Conservation (phyloP, 306 rosid species). For the Vicia villosa region DNA sequence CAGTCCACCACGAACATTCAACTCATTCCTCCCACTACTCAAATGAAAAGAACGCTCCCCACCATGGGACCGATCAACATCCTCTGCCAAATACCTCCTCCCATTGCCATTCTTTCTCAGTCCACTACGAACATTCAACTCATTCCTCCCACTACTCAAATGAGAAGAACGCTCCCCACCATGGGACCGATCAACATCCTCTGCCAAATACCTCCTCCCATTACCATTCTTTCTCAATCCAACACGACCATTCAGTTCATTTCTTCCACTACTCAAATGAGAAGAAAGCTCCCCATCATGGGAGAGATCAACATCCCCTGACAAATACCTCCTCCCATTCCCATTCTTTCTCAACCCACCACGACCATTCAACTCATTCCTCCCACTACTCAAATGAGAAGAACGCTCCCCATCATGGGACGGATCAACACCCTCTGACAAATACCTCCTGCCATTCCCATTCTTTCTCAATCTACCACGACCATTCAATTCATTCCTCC, state of each 20-base stretch:
- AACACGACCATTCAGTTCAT: constrained; percentile 33
- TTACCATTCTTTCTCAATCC: constrained; percentile 36
- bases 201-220: constrained; percentile 8
- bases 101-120: constrained; percentile 38
- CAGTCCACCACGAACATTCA: constrained; percentile 29
- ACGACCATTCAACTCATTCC: constrained; percentile 31
- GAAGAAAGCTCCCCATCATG: constrained; percentile 24
- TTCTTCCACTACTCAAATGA: constrained; percentile 24
- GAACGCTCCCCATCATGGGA: constrained; percentile 30
- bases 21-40: constrained; percentile 5
- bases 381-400: constrained; percentile 17
- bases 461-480: constrained; percentile 41
- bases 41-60: constrained; percentile 34
- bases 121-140: constrained; percentile 23
- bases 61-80: constrained; percentile 20
- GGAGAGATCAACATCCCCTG: constrained; percentile 26
- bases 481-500: constrained; percentile 22
- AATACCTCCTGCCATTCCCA: constrained; percentile 40
- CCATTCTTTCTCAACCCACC: constrained; percentile 38
- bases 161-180: constrained; percentile 34
- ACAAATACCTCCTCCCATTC: constrained; percentile 37
- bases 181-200: constrained; percentile 18
- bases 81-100: constrained; percentile 36
- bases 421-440: constrained; percentile 21
- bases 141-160: constrained; percentile 17